Evolutionary conservation across 1,284 basidiomycete species (phyloP).

Genomic region (Calocybe gambosa): DNA sequence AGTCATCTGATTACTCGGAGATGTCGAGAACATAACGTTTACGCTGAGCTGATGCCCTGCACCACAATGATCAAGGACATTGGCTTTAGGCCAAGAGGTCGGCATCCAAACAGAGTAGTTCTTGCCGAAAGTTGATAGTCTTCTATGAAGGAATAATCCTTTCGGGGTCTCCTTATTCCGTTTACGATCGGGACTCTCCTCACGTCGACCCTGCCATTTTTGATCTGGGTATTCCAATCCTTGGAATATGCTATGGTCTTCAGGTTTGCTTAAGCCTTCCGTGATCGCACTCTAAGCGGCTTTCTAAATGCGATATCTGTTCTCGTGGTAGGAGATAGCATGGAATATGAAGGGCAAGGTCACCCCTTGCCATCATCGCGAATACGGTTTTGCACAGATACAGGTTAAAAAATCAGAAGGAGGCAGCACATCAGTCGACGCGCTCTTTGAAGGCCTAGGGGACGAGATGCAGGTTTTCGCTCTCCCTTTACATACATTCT

Average conservation of each 20-base stretch:
- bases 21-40: slow-evolving; percentile 97
- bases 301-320: background rate
- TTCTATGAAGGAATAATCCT: slow-evolving; percentile 82
- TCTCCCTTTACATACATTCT: background rate
- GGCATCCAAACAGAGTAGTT: background rate
- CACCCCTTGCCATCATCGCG: slow-evolving; percentile 84
- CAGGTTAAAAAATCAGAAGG: slow-evolving; percentile 67
- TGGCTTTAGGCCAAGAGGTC: slow-evolving; percentile 93
- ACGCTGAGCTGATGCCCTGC: slow-evolving; percentile 97
- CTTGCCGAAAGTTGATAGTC: background rate
- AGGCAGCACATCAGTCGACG: slow-evolving; percentile 54
- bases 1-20: slow-evolving; percentile 97
- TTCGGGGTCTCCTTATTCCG: slow-evolving; percentile 97
- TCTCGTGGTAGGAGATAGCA: slow-evolving; percentile 74
- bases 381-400: slow-evolving; percentile 91
- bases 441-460: slow-evolving; percentile 81
- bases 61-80: slow-evolving; percentile 90
- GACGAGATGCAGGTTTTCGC: slow-evolving; percentile 71
- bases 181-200: slow-evolving; percentile 91
- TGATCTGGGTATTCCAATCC: slow-evolving; percentile 82
- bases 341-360: slow-evolving; percentile 87
- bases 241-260: slow-evolving; percentile 99
- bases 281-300: background rate
- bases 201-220: slow-evolving; percentile 97
- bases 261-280: slow-evolving; percentile 45